Evolutionary conservation across 2,329 filamentous ascomycete genomes (phyloP).

Genomic region (Xylaria arbuscula): DNA sequence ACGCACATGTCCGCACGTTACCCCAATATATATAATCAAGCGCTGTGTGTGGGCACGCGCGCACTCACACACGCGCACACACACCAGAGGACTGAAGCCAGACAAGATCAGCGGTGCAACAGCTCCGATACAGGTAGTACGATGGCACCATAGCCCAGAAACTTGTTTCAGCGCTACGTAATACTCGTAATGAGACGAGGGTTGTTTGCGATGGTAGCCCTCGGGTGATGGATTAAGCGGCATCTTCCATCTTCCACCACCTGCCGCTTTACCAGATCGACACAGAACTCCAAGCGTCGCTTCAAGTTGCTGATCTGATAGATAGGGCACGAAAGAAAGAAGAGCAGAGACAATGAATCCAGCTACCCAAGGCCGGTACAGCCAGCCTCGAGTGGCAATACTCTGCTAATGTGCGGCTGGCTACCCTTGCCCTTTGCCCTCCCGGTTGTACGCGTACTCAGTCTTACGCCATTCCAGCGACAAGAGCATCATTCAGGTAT

Average conservation of each 20-base stretch:
- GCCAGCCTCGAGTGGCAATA: conserved; percentile 13
- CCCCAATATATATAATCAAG: conserved; percentile 22
- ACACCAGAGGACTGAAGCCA: conserved; percentile 27
- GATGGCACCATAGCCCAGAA: conserved; percentile 30
- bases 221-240: not conserved
- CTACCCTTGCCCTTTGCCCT: not conserved
- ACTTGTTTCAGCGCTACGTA: conserved; percentile 35
- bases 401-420: not conserved
- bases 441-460: not conserved
- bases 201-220: conserved; percentile 3
- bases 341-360: not conserved
- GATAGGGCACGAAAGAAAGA: too few species aligned
- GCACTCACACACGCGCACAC: not conserved
- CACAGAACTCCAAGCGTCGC: not conserved
- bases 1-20: conserved; percentile 30
- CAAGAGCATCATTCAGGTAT: conserved; percentile 9
- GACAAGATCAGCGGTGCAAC: conserved; percentile 38
- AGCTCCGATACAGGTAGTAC: conserved; percentile 26
- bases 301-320: not conserved
- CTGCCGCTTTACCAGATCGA: conserved; percentile 7
- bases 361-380: conserved; percentile 1
- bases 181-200: conserved; percentile 11
- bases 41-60: not conserved
- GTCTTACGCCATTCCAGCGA: conserved; percentile 28
- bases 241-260: not conserved